Percentiles rank a stretch among this genome's conserved stretches.
Conservation (phyloP, 2,329 filamentous ascomycete species). For the Aureobasidium sp. region DNA sequence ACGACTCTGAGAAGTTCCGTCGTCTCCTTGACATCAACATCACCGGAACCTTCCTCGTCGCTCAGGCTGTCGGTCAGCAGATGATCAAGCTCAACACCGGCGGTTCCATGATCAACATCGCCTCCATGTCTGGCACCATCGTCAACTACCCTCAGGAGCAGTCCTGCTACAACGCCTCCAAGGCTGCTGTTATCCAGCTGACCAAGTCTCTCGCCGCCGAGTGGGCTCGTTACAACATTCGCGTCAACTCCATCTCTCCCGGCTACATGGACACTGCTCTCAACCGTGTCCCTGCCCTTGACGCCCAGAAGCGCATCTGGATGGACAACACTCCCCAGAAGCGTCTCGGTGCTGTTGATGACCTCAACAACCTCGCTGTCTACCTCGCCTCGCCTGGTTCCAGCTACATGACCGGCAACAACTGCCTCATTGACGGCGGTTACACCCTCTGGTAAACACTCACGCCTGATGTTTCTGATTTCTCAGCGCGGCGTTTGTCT, state of each 20-base stretch:
- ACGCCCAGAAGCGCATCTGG: conserved; percentile 78
- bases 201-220: conserved; percentile 74
- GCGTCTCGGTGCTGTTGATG: conserved; percentile 62
- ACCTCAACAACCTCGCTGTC: conserved; percentile 68
- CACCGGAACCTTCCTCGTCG: conserved; percentile 68
- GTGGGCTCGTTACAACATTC: conserved; percentile 73
- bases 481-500: conserved; percentile 7
- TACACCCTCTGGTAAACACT: conserved; percentile 48
- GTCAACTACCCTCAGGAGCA: conserved; percentile 60
- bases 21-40: conserved; percentile 75
- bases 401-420: conserved; percentile 68
- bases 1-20: conserved; percentile 66
- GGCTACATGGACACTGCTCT: conserved; percentile 82
- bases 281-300: conserved; percentile 67
- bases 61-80: conserved; percentile 43
- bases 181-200: conserved; percentile 69
- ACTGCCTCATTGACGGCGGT: conserved; percentile 62
- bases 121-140: conserved; percentile 48
- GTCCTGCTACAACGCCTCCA: conserved; percentile 74
- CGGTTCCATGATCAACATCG: conserved; percentile 66
- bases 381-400: conserved; percentile 67
- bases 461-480: background rate
- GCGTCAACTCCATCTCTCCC: conserved; percentile 76
- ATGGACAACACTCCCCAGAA: conserved; percentile 63
- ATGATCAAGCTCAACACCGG: conserved; percentile 67